Evolutionary conservation across 495 filamentous ascomycete genomes (phyloP).

Genomic region (Sporormia fimetaria): DNA sequence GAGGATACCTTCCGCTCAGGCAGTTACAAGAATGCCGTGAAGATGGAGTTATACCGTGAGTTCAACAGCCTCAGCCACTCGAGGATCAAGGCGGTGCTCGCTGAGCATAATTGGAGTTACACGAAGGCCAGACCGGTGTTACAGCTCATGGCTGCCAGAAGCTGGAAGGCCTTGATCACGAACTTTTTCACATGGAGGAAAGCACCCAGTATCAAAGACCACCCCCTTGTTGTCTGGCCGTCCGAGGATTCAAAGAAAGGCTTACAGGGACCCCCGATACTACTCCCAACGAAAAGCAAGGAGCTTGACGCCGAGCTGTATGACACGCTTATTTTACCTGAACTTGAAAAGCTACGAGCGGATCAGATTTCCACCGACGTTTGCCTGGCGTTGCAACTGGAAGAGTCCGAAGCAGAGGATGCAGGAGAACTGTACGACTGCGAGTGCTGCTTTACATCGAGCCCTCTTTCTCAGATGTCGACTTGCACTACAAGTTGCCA

Average conservation of each 20-base stretch:
- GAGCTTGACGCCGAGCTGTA: constrained; percentile 76
- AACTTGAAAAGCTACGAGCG: constrained; percentile 42
- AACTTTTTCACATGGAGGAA: constrained; percentile 60
- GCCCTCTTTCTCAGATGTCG: constrained; percentile 69
- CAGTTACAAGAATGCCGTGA: constrained; percentile 63
- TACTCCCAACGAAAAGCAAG: constrained; percentile 60
- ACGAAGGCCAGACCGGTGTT: constrained; percentile 63
- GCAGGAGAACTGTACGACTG: constrained; percentile 70
- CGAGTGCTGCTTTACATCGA: constrained; percentile 74
- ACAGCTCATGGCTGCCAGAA: constrained; percentile 60
- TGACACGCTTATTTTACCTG: constrained; percentile 51
- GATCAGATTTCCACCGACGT: constrained; percentile 54
- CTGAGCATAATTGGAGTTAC: constrained; percentile 84
- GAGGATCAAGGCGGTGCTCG: constrained; percentile 75
- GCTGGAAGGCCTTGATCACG: constrained; percentile 76
- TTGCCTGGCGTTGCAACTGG: constrained; percentile 52
- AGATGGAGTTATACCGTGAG: constrained; percentile 52
- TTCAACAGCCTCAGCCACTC: constrained; percentile 72
- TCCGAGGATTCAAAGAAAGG: constrained; percentile 36
- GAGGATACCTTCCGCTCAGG: constrained; percentile 65
- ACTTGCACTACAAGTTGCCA: constrained; percentile 60
- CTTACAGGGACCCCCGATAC: constrained; percentile 41
- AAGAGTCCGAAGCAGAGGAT: constrained; percentile 62
- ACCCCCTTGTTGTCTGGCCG: constrained; percentile 57
- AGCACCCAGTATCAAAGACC: constrained; percentile 46